Evolutionary conservation across 129 eudicot species (phyloP).

Genomic region (sunflower (Helianthus annuus)): HanXRQr2.0-SUNRISE NC_035434.2:171927697-171928196

Average conservation of each 20-base stretch:
- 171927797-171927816: no score
- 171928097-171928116: background rate
- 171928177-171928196: no score
- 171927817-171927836: no score
- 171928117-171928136: background rate
- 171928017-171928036: background rate
- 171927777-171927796: no score
- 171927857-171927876: conserved; percentile 4
- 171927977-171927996: no score
- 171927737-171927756: no score
- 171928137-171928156: background rate
- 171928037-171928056: background rate
- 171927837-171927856: no score
- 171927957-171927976: no score
- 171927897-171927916: conserved; percentile 11
- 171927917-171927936: conserved; percentile 13
- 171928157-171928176: conserved; percentile 3
- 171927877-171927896: conserved; percentile 17
- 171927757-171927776: no score
- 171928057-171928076: background rate
- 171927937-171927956: background rate
- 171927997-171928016: conserved; percentile 17
- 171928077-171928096: background rate
- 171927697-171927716: no score
- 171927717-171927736: no score